Percentiles rank a stretch among this genome's conserved stretches.
phyloP scores from a whole-genome alignment of 352 stramenopile species.

The Peronospora farinosa region DNA sequence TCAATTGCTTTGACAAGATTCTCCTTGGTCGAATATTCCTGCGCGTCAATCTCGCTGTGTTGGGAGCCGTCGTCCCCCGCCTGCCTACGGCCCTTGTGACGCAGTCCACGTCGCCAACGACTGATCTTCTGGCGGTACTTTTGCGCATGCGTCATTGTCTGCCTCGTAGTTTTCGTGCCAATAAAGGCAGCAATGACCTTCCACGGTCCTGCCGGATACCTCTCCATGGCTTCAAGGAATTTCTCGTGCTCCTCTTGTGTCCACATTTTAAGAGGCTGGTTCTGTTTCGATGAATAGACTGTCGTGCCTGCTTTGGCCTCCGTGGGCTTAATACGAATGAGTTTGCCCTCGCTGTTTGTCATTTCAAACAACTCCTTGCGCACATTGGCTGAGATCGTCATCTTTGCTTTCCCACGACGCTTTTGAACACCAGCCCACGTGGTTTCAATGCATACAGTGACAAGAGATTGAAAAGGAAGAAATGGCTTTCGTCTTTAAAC shows the following conservation, averaged over 20 bases:
- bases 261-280: constrained; percentile 82
- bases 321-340: constrained; percentile 81
- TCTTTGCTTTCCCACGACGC: constrained; percentile 35
- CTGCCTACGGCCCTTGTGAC: constrained; percentile 77
- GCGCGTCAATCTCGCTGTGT: constrained; percentile 32
- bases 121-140: constrained; percentile 84
- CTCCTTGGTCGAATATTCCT: constrained; percentile 48
- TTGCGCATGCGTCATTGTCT: constrained; percentile 89
- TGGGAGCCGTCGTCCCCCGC: constrained; percentile 29
- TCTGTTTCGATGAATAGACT: constrained; percentile 80
- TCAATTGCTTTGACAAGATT: constrained; percentile 61
- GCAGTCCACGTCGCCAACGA: constrained; percentile 57
- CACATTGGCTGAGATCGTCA: constrained; percentile 83
- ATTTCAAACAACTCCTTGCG: constrained; percentile 84
- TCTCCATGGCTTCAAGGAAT: constrained; percentile 82
- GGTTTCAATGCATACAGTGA: constrained; percentile 23
- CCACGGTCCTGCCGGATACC: constrained; percentile 78
- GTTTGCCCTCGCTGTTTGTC: constrained; percentile 64
- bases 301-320: constrained; percentile 80
- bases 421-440: constrained; percentile 16
- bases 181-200: constrained; percentile 84
- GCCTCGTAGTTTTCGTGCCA: constrained; percentile 85
- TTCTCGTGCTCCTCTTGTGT: constrained; percentile 82
- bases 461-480: constrained; percentile 27
- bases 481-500: constrained; percentile 22